phyloP scores from a whole-genome alignment of 495 filamentous ascomycete species.

The Penicillium coffeae region DNA sequence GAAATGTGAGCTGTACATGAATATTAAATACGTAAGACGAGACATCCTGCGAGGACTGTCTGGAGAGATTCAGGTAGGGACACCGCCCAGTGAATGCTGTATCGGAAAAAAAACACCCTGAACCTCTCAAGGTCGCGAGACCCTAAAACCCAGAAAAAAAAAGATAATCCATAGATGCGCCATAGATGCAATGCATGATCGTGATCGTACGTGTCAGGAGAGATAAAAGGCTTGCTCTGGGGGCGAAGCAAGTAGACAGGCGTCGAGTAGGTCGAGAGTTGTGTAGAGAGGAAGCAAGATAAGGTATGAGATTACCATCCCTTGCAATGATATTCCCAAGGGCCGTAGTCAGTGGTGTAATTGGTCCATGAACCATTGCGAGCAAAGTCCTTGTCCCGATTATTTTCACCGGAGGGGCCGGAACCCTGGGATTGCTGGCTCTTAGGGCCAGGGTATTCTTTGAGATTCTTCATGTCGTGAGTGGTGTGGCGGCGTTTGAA shows the following conservation, averaged over 20 bases:
- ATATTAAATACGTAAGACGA: constrained; percentile 34
- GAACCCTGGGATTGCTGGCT: constrained; percentile 20
- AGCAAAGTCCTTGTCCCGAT: constrained; percentile 41
- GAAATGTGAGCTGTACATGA: constrained; percentile 41
- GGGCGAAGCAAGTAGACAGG: background rate
- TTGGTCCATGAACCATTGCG: constrained; percentile 63
- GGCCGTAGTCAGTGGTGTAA: constrained; percentile 57
- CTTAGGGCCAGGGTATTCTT: constrained; percentile 61
- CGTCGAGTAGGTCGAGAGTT: background rate
- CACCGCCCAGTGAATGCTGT: constrained; percentile 21
- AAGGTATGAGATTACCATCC: constrained; percentile 54
- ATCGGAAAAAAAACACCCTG: constrained; percentile 10
- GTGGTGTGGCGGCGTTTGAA: constrained; percentile 91
- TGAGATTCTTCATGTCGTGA: constrained; percentile 78
- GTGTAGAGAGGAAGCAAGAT: background rate
- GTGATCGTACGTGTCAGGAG: constrained; percentile 40
- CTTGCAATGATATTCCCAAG: constrained; percentile 66
- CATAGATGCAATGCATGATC: constrained; percentile 47
- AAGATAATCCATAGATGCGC: constrained; percentile 36
- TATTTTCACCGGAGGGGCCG: constrained; percentile 15
- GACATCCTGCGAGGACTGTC: constrained; percentile 4
- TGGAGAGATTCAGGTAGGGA: constrained; percentile 15
- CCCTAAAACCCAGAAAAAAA: constrained; percentile 16
- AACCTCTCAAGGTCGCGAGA: constrained; percentile 15
- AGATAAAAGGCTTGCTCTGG: background rate